Evolutionary conservation across 2,329 filamentous ascomycete species (phyloP), one percentile per base, ranked within the genome.

Genomic region (Phialocephala sp.): DNA sequence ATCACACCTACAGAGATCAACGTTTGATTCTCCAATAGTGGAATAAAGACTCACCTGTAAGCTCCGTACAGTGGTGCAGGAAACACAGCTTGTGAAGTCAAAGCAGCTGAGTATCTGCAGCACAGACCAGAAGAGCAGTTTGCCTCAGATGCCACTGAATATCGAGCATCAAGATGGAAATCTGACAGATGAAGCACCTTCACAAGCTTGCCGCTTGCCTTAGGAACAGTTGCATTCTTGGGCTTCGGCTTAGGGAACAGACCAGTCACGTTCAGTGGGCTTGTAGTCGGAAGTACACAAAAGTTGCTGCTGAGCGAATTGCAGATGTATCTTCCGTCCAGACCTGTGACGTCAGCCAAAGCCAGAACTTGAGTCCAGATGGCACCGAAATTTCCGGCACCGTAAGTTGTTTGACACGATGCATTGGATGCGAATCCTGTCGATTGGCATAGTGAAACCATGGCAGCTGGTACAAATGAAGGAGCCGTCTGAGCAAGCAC

Each of bases 311-410:
- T 81, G 5, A 87, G 69, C 18, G 77, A 80, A 68, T 82, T 80
- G 77, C 85, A 88, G 55, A 88, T 87, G 66, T 85, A 86, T 62
- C 80, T 76, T 5, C 85, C 86, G 72, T 88, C 86, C 2, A 82
- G 76, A 9, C 84, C 85, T 22, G 77, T 76, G 9, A 87, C 78
- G 72, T 87, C 80, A 8, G 84, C 84, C 52, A 82, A 77, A 2
- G 82, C 80, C 37, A 88, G 76, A 1, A 88, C 78, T 69, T 88
- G 85, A 4, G 85, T 85, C 84, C 84, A 87, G 62, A 85, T 79
- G 0, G 83, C 81, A 20, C 86, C 85, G 67, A 83, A 85, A 18
- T 77, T 82, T 18, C 77, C 74, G 2, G 80, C 78, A 1, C 79
- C 76, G 65, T 83, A 88, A 50, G 79, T 79, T 24, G 79, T 76